Conservation (phyloP, 345 rosid species). For the Arabidopsis arenosa region DNA sequence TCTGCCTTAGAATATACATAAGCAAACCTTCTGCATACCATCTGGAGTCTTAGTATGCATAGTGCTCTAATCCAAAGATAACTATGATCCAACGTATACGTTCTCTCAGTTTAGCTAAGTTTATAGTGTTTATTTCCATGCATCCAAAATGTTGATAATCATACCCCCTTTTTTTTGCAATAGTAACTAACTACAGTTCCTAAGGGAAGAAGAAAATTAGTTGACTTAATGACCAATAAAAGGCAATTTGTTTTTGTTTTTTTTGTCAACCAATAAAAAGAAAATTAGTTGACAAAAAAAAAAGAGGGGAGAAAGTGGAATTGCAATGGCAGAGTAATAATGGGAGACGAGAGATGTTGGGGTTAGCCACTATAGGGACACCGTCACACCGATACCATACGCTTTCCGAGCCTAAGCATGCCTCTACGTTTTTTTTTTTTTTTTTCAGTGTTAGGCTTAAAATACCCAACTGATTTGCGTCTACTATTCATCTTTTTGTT, state of each 20-base stretch:
- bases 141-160: neutral
- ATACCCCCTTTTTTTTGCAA: neutral
- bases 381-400: neutral
- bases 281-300: conserved; percentile 2
- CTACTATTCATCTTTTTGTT: neutral
- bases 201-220: conserved; percentile 24
- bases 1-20: neutral
- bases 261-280: neutral
- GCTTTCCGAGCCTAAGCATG: neutral
- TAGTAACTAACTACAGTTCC: neutral
- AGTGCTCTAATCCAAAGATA: neutral
- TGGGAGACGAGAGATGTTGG: neutral
- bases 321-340: neutral
- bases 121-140: conserved; percentile 16
- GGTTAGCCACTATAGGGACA: neutral
- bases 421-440: neutral
- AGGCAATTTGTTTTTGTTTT: neutral
- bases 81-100: neutral
- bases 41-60: neutral
- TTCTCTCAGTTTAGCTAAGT: neutral
- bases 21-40: neutral
- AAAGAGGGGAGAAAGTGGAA: neutral
- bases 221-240: conserved; percentile 24
- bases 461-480: no score
- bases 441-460: no score